Evolutionary conservation across 2,329 filamentous ascomycete genomes (phyloP), one percentile per base, ranked within the genome.

Genomic region (Ophiostoma tasmaniense): DNA sequence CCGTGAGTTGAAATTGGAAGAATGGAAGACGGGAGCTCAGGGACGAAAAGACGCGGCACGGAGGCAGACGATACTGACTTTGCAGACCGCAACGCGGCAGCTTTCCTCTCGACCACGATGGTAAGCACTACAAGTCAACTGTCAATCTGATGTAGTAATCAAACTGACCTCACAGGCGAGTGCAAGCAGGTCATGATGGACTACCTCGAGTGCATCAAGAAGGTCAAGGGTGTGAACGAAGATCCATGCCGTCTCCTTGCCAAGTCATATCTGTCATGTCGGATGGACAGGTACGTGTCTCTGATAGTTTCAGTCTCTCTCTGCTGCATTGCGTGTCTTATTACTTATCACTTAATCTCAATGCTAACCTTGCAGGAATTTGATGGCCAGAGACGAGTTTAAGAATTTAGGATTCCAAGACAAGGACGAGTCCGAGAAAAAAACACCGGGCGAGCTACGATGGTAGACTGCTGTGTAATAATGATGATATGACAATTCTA

Each of bases 361-460:
- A 17, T 65, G 10, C 62, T 42, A n/a, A 37, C 33, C 8, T n/a
- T 64, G 25, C 45, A 93, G 93, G 74, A 97, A 98, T 76, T 82
- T 99, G 39, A 99, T 99, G 95, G 93, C 93, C 8, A 92, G 87
- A 74, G 95, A 99, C 76, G 91, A 96, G 70, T 95, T 98, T 79
- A 92, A 91, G 79, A 99, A 99, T 76, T 82, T 99, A 55, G 95
- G 95, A 0, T 95, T 96, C 74, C 81, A 82, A 6, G 83, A 86
- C 37, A 66, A 73, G 11, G 69, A 72, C 28, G 76, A 78, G 17
- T 75, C 78, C 1, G 73, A 76, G n/a, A 74, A 70, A 68, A 72
- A 66, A 25, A 75, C 20, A 73, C 75, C 64, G 66, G 77, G 77
- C 70, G 78, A 78, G 71, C 72, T 77, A 71, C 70, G 70, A 67